These are phyloP conservation scores for Suillus hirtellus DNA, from an alignment of 768 basidiomycete species.

Conservation along the genomic window DNA sequence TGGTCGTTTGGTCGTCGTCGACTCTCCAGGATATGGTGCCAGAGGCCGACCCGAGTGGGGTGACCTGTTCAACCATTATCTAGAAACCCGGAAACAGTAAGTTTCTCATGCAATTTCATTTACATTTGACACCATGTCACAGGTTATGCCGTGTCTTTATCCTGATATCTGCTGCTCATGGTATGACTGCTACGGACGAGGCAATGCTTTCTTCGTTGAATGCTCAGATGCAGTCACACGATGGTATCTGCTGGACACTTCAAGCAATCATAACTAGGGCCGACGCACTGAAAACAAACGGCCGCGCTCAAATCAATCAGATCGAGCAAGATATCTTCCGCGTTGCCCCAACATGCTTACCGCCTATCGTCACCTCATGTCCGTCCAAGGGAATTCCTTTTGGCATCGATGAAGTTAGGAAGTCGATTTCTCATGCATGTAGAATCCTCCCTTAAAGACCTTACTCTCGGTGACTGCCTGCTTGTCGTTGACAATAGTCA, in stretches of 20 bases:
- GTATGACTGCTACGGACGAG: constrained; percentile 54
- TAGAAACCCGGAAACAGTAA: constrained; percentile 61
- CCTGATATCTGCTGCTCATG: constrained; percentile 67
- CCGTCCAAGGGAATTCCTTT: constrained; percentile 49
- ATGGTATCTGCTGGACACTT: constrained; percentile 52
- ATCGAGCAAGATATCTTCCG: constrained; percentile 55
- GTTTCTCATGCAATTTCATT: constrained; percentile 24
- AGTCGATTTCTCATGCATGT: constrained; percentile 63
- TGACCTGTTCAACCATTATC: constrained; percentile 61
- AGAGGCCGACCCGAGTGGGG: constrained; percentile 81
- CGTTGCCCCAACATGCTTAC: constrained; percentile 58
- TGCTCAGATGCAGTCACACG: constrained; percentile 28
- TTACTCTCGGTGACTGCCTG: not conserved
- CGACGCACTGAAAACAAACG: constrained; percentile 47
- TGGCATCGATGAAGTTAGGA: constrained; percentile 58
- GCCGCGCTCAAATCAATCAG: constrained; percentile 37
- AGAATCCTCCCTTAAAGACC: constrained; percentile 30
- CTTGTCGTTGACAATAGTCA: not conserved
- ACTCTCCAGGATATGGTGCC: constrained; percentile 79
- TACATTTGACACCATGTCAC: not conserved
- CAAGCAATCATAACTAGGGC: constrained; percentile 76
- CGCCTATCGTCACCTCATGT: constrained; percentile 58
- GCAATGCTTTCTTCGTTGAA: constrained; percentile 61
- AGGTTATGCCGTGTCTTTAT: constrained; percentile 74
- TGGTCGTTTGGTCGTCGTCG: constrained; percentile 67